A percentile compares a stretch with the other conserved stretches of the same genome.
Conservation (phyloP, 192 early-diverging fungal species). For the Podochytrium sp. region DNA sequence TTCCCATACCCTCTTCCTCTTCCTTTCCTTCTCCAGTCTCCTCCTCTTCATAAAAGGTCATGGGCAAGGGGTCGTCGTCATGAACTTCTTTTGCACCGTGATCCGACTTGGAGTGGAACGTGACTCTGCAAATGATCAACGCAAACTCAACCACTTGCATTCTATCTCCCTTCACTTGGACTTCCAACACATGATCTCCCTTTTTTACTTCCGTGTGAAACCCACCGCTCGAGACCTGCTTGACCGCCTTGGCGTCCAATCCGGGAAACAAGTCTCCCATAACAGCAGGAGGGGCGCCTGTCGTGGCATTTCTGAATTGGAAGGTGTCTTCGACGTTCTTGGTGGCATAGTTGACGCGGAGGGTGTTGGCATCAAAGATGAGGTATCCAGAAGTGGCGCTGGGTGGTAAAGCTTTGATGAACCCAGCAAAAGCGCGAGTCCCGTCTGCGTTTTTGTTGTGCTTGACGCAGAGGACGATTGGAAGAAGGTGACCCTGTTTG, state of each 20-base stretch:
- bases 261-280: constrained; percentile 7
- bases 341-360: background rate
- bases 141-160: background rate
- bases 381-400: constrained; percentile 29
- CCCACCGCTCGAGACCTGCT: background rate
- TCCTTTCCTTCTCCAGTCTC: no score
- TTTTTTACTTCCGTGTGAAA: background rate
- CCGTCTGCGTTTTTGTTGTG: constrained; percentile 33
- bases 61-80: background rate
- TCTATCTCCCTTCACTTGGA: background rate
- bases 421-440: constrained; percentile 32
- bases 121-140: background rate
- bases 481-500: constrained; percentile 32
- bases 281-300: constrained; percentile 22
- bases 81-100: background rate
- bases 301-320: constrained; percentile 31
- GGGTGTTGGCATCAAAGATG: constrained; percentile 21
- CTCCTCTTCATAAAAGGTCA: constrained; percentile 7
- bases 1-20: no score
- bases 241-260: background rate
- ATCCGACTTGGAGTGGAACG: background rate
- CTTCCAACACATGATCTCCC: background rate
- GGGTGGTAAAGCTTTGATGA: background rate
- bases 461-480: constrained; percentile 41
- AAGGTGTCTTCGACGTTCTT: constrained; percentile 9